phyloP scores from a whole-genome alignment of 1,139 yeast genomes.

The Suhomyces chickasaworum region DNA sequence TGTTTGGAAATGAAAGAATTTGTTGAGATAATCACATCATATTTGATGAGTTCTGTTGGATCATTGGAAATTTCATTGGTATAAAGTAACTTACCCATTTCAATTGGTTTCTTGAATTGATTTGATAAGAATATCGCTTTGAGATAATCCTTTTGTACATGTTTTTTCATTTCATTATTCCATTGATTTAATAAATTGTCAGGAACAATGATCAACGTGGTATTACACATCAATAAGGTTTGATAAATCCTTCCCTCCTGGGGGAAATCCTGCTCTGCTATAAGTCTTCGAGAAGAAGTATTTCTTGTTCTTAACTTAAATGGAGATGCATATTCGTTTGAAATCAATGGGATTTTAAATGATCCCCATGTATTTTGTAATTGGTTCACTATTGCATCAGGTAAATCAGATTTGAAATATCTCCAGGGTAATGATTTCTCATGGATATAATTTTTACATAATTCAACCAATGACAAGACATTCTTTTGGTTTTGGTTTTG shows the following conservation, averaged over 20 bases:
- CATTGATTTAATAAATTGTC: slow-evolving; percentile 70
- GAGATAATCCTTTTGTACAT: slow-evolving; percentile 42
- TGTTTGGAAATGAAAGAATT: slow-evolving; percentile 47
- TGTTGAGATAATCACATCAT: slow-evolving; percentile 58
- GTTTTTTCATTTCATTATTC: slow-evolving; percentile 60
- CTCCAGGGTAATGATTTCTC: slow-evolving; percentile 61
- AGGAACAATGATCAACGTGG: slow-evolving; percentile 65
- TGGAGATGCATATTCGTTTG: slow-evolving; percentile 25
- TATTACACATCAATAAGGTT: slow-evolving; percentile 45
- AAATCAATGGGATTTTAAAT: slow-evolving; percentile 37
- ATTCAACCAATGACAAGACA: slow-evolving; percentile 32
- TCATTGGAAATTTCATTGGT: slow-evolving; percentile 28
- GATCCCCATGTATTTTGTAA: slow-evolving; percentile 45
- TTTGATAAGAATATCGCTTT: slow-evolving; percentile 36
- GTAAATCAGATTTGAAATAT: slow-evolving; percentile 43
- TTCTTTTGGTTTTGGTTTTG: too few species aligned
- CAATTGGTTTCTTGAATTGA: slow-evolving; percentile 29
- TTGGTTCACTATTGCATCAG: slow-evolving; percentile 40
- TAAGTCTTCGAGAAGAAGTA: slow-evolving; percentile 15
- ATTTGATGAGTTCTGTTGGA: slow-evolving; percentile 37
- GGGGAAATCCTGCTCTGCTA: slow-evolving; percentile 14
- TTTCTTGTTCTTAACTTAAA: slow-evolving; percentile 23
- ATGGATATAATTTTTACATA: slow-evolving; percentile 46
- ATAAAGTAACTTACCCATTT: slow-evolving; percentile 20
- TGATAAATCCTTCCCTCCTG: slow-evolving; percentile 25